A percentile compares a stretch with the other conserved stretches of the same genome.
These are phyloP conservation scores for Colletotrichum tabaci DNA, from an alignment of 2,329 filamentous ascomycete species.

Conservation along the genomic window DNA sequence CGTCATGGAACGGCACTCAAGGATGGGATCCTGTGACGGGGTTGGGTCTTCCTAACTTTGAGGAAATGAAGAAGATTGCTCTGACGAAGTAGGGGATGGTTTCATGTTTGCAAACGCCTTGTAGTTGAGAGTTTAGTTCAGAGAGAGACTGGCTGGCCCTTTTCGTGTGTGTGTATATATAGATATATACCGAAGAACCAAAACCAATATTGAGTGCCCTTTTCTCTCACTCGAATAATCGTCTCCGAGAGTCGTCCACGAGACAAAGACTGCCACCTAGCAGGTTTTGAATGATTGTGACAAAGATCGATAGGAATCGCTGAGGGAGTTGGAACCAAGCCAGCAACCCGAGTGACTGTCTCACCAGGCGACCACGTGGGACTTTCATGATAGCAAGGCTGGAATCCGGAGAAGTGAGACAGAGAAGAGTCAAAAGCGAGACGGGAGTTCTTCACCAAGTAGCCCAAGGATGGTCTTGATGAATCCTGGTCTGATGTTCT, in stretches of 20 bases:
- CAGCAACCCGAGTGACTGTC: background rate
- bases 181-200: background rate
- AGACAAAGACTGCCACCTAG: background rate
- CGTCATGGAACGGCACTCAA: slow-evolving; percentile 52
- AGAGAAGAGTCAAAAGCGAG: slow-evolving; percentile 5
- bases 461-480: background rate
- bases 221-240: background rate
- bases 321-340: background rate
- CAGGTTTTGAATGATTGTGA: background rate
- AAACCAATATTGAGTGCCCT: background rate
- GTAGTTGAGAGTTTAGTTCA: slow-evolving; percentile 12
- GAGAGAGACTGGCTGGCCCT: slow-evolving; percentile 18
- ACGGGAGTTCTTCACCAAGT: slow-evolving; percentile 1
- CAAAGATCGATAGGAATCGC: background rate
- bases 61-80: slow-evolving; percentile 43
- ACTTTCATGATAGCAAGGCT: background rate
- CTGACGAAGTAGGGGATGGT: slow-evolving; percentile 37
- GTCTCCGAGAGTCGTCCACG: background rate
- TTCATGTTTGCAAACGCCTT: background rate
- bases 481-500: slow-evolving; percentile 2
- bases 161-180: slow-evolving; percentile 1
- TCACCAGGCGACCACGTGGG: background rate
- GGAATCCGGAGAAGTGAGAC: background rate
- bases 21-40: slow-evolving; percentile 60
- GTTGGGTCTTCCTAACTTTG: slow-evolving; percentile 62